Evolutionary conservation across 805 yeast genomes (phyloP), one percentile per base, ranked within the genome.

Genomic region (Phaffomyces antillensis): DNA sequence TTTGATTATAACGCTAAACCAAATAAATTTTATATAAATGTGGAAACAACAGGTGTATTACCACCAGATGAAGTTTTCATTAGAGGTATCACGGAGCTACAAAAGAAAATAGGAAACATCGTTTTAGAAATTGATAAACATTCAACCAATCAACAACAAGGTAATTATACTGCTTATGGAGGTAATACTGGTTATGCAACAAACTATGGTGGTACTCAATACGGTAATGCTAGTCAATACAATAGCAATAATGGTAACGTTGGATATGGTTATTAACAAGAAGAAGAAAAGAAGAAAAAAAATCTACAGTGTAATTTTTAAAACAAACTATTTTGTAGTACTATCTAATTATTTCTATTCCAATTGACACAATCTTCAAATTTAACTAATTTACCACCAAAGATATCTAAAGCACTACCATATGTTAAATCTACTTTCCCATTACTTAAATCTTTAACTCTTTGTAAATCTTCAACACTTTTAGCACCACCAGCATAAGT

Each of bases 401-500:
- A 93, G 11, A 93, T 87, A 61, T 93, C 99, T 43, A 93, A 66
- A 0, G 97, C 84, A 60, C 95, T 85, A 2, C 99, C 99, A 58
- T 68, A 90, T 0, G 99, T 93, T 60, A 93, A 70, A 60, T 93
- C 98, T 13, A 93, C 96, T 56, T 76, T 83, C 3, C 96, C 96
- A 3, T 65, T 57, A 59, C 96, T 87, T 56, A 93, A 66, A 37
- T 61, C 49, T 10, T 79, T 63, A 3, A 93, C 98, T 24, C 73
- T 66, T 6, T 66, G 70, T 50, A 93, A 71, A 60, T 93, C 99
- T 0, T 65, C 62, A 0, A 86, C 59, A 60, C 76, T 75, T 55
- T 79, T 82, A 24, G 97, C 99, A 4, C 99, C 99, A 13, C 99
- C 99, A 28, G 99, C 99, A 62, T 93, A 93, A 3, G 91, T 96